Evolutionary conservation across 1,139 yeast species (phyloP).

Genomic region (Fermentozyma sake): DNA sequence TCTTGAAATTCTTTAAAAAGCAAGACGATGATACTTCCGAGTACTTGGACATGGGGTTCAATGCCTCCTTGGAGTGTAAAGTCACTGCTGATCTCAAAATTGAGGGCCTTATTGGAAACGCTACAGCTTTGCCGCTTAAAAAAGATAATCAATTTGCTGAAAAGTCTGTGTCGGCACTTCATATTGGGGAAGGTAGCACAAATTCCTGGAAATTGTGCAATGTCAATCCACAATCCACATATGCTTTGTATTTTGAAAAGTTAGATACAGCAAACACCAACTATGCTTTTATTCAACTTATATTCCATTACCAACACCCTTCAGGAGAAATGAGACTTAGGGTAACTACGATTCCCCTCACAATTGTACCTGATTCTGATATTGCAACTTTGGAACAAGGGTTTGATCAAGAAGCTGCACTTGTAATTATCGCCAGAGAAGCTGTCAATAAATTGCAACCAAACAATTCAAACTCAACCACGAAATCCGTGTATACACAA

Average conservation of each 20-base stretch:
- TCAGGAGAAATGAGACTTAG: constrained; percentile 41
- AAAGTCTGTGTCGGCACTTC: constrained; percentile 22
- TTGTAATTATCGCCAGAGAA: constrained; percentile 55
- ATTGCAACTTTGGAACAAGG: constrained; percentile 31
- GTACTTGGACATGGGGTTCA: constrained; percentile 47
- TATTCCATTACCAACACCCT: constrained; percentile 70
- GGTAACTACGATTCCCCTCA: constrained; percentile 50
- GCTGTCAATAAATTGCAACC: constrained; percentile 44
- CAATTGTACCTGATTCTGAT: constrained; percentile 42
- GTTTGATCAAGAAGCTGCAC: constrained; percentile 71
- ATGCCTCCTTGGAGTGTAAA: constrained; percentile 56
- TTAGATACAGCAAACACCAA: constrained; percentile 28
- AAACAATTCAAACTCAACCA: constrained; percentile 12
- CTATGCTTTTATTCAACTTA: constrained; percentile 55
- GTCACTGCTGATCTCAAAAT: constrained; percentile 45
- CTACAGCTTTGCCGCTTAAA: constrained; percentile 34
- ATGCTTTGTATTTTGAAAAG: constrained; percentile 54
- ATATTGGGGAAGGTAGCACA: constrained; percentile 50
- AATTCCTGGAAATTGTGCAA: constrained; percentile 60
- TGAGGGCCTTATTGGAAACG: constrained; percentile 60
- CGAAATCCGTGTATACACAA: constrained; percentile 9
- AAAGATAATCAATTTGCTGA: constrained; percentile 21
- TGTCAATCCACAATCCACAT: constrained; percentile 53
- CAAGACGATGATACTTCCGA: constrained; percentile 22
- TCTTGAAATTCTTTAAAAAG: constrained; percentile 46